phyloP scores from a whole-genome alignment of 2,329 filamentous ascomycete genomes.

The Colletotrichum sp. region DNA sequence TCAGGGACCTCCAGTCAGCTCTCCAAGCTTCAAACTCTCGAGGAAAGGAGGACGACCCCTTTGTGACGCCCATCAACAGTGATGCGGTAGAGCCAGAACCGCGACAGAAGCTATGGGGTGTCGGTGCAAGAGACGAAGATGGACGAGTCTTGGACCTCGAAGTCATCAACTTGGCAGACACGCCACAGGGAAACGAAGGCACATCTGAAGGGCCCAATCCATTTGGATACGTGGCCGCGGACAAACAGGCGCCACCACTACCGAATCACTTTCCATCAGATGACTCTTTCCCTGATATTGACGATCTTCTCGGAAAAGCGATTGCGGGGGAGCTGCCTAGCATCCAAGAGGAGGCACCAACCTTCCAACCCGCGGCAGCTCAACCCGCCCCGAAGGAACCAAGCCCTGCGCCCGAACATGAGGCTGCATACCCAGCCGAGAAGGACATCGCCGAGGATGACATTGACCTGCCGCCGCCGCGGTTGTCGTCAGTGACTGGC shows the following conservation, averaged over 20 bases:
- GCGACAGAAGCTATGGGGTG: constrained; percentile 68
- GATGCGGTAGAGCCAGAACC: constrained; percentile 37
- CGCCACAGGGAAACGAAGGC: constrained; percentile 32
- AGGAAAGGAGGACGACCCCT: constrained; percentile 41
- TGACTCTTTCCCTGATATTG: constrained; percentile 14
- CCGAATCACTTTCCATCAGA: constrained; percentile 1
- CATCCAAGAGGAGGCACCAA: background rate
- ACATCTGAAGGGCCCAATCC: constrained; percentile 34
- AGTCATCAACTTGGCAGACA: constrained; percentile 62
- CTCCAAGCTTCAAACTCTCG: constrained; percentile 61
- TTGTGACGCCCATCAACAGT: constrained; percentile 43
- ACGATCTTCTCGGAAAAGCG: background rate
- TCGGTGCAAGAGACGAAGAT: constrained; percentile 69
- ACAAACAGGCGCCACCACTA: background rate
- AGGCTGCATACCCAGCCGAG: background rate
- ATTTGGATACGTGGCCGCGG: constrained; percentile 38
- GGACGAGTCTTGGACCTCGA: constrained; percentile 70
- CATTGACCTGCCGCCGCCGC: background rate
- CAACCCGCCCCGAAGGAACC: background rate
- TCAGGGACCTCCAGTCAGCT: constrained; percentile 67
- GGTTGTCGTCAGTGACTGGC: background rate
- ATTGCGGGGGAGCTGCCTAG: background rate
- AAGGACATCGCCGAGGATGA: background rate
- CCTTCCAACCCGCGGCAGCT: background rate
- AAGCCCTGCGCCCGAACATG: background rate